Conservation (phyloP, 108 stramenopile species). For the Pelagomonas calceolata region DNA sequence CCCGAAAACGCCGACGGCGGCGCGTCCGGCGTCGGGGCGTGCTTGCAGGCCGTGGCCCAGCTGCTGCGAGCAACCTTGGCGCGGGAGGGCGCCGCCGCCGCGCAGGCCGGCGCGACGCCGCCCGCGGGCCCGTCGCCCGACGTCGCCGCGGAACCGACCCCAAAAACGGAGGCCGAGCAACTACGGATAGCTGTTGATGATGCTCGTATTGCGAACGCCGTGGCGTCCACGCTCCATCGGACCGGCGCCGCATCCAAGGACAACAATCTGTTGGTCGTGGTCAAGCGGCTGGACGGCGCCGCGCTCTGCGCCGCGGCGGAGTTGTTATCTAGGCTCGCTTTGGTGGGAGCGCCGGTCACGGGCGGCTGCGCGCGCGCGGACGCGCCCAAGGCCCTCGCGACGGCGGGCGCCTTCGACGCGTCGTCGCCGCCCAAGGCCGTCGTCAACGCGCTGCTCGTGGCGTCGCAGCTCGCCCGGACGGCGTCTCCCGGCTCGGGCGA, state of each 20-base stretch:
- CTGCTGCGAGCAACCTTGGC: background rate
- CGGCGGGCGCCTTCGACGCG: slow-evolving; percentile 8
- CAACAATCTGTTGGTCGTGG: too few species aligned
- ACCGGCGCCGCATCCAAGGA: background rate
- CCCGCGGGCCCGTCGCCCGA: background rate
- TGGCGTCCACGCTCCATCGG: background rate
- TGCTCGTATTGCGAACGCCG: background rate
- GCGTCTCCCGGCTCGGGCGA: background rate
- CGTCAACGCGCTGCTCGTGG: slow-evolving; percentile 18
- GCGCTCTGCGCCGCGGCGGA: background rate
- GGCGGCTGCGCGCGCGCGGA: slow-evolving; percentile 4
- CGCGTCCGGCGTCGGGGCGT: background rate
- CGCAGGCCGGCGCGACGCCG: background rate
- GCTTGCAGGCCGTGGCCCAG: background rate
- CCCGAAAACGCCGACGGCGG: too few species aligned
- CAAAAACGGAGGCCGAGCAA: background rate
- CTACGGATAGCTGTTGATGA: background rate
- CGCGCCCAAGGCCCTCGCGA: slow-evolving; percentile 8
- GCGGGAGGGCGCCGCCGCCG: background rate
- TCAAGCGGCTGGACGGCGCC: background rate
- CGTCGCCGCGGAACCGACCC: background rate
- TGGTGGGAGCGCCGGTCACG: slow-evolving; percentile 14
- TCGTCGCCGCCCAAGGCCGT: slow-evolving; percentile 3
- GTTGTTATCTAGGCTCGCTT: slow-evolving; percentile 13
- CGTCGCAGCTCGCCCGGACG: slow-evolving; percentile 17